phyloP scores from a whole-genome alignment of 2,329 filamentous ascomycete species.

The Plenodomus lindquistii region DNA sequence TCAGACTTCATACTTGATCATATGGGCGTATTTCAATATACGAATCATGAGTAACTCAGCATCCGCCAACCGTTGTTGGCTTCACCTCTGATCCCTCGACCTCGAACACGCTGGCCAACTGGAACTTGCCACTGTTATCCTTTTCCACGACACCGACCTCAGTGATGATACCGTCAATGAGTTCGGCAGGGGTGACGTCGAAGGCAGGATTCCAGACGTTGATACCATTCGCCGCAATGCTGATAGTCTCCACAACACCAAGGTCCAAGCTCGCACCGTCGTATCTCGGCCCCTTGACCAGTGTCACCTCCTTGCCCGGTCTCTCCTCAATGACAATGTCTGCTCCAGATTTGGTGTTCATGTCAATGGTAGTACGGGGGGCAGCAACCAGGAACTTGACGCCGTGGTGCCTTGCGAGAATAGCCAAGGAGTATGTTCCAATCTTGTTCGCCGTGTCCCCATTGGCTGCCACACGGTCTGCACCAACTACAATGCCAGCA shows the following conservation, averaged over 20 bases:
- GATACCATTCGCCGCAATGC: slow-evolving; percentile 76
- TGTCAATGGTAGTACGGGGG: slow-evolving; percentile 90
- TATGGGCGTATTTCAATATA: neutral
- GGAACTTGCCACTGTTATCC: slow-evolving; percentile 69
- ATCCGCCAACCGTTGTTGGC: slow-evolving; percentile 38
- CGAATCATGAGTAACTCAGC: slow-evolving; percentile 16
- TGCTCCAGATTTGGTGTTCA: slow-evolving; percentile 74
- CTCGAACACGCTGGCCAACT: slow-evolving; percentile 53
- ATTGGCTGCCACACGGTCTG: slow-evolving; percentile 92
- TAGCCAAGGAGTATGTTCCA: slow-evolving; percentile 88
- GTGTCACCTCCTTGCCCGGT: slow-evolving; percentile 77
- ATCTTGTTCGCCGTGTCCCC: slow-evolving; percentile 99
- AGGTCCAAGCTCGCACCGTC: slow-evolving; percentile 67
- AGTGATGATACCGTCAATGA: slow-evolving; percentile 94
- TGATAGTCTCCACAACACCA: slow-evolving; percentile 69
- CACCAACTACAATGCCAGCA: slow-evolving; percentile 87
- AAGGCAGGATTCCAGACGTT: slow-evolving; percentile 96
- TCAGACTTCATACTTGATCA: neutral
- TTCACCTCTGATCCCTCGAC: slow-evolving; percentile 24
- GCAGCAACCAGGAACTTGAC: slow-evolving; percentile 95
- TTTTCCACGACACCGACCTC: slow-evolving; percentile 88
- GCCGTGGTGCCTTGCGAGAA: slow-evolving; percentile 85
- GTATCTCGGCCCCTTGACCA: slow-evolving; percentile 75
- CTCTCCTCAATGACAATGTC: slow-evolving; percentile 92
- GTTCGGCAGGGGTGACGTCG: slow-evolving; percentile 83